phyloP scores from a whole-genome alignment of 768 basidiomycete species.

The Boletus sensibilis region DNA sequence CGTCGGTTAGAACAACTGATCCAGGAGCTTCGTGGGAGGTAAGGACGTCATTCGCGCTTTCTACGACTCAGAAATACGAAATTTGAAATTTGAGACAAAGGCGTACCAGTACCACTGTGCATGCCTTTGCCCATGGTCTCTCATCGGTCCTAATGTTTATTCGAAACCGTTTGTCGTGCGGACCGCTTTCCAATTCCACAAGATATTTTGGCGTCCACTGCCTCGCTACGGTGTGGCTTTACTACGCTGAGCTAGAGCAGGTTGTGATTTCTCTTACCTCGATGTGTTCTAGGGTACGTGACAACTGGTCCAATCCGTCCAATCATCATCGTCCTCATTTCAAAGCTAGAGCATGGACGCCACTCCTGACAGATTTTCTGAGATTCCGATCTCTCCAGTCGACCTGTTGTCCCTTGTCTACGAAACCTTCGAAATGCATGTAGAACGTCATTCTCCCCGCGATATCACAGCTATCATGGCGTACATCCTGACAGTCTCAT shows the following conservation, averaged over 20 bases:
- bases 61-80: conserved; percentile 5
- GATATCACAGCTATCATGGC: conserved; percentile 56
- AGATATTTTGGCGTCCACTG: conserved; percentile 18
- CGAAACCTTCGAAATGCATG: conserved; percentile 48
- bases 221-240: conserved; percentile 47
- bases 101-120: conserved; percentile 51
- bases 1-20: conserved; percentile 64
- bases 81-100: conserved; percentile 36
- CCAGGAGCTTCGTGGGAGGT: conserved; percentile 50
- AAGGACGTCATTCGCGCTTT: conserved; percentile 5
- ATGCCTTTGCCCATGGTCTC: conserved; percentile 66
- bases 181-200: conserved; percentile 37
- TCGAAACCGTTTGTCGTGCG: conserved; percentile 43
- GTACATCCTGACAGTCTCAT: conserved; percentile 63
- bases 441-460: conserved; percentile 52
- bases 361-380: conserved; percentile 40
- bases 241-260: conserved; percentile 50
- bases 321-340: conserved; percentile 2
- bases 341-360: conserved; percentile 28
- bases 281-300: conserved; percentile 59
- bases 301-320: not conserved
- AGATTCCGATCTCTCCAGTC: conserved; percentile 45
- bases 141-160: conserved; percentile 53
- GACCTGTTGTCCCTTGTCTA: conserved; percentile 63
- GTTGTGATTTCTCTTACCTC: conserved; percentile 51